phyloP scores from a whole-genome alignment of 441 rosid species.

The Aleurites moluccanus region DNA sequence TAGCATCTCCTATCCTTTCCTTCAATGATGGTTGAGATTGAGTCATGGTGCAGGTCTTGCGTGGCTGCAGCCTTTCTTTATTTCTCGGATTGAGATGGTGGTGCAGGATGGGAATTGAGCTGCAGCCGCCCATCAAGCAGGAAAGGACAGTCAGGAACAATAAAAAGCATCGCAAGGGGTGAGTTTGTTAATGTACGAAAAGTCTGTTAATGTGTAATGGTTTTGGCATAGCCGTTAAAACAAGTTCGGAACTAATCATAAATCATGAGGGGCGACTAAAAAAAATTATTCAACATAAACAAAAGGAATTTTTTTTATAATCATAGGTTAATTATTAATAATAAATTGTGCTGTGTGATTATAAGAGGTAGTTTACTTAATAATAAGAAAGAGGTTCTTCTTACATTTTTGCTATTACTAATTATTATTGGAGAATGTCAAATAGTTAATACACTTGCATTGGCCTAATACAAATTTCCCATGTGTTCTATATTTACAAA shows the following conservation, averaged over 20 bases:
- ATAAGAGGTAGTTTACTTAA: too few species aligned
- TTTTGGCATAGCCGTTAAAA: neutral
- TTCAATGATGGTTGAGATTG: slow-evolving; percentile 25
- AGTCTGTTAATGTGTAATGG: neutral
- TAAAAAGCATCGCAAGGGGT: slow-evolving; percentile 17
- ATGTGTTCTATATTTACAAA: too few species aligned
- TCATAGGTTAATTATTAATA: neutral
- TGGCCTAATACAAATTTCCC: too few species aligned
- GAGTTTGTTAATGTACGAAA: neutral
- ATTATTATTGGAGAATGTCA: too few species aligned
- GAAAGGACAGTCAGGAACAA: neutral
- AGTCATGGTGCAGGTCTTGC: slow-evolving; percentile 2
- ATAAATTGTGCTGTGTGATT: neutral
- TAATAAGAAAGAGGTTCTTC: too few species aligned
- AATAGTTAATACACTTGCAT: too few species aligned
- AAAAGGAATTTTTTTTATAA: neutral
- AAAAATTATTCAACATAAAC: neutral
- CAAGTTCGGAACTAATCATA: too few species aligned
- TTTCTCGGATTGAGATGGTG: slow-evolving; percentile 10
- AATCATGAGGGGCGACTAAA: too few species aligned
- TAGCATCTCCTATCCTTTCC: slow-evolving; percentile 48
- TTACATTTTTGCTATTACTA: too few species aligned
- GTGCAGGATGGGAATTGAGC: slow-evolving; percentile 9
- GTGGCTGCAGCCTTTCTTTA: neutral
- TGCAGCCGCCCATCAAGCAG: slow-evolving; percentile 26